Evolutionary conservation across 805 yeast genomes (phyloP), one percentile per base, ranked within the genome.

Genomic region (Lachancea dasiensis): DNA sequence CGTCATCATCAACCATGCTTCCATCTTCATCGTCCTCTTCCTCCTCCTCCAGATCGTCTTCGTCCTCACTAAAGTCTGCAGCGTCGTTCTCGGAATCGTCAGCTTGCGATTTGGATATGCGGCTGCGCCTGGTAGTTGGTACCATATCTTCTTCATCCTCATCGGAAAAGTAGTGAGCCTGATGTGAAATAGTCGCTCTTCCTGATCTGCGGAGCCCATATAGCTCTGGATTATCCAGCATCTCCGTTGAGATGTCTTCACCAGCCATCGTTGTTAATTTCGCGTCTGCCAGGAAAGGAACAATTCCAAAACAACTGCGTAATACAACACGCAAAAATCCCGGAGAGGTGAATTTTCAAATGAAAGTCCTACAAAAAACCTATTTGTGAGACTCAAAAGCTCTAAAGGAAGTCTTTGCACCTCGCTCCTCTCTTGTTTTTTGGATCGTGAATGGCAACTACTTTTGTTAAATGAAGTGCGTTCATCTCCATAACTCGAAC

Each of bases 131-230:
- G 28, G 48, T 45, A 9, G 47, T 34, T 17, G 43, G 40, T 15
- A 34, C 36, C 9, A 47, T 52, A 15, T 52, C 56, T 3, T 56
- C 63, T 13, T 57, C 62, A 16, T 62, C 65, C 16, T 55, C 60
- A 14, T 51, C 58, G 5, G 49, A 53, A 20, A 31, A 52, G 53
- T 16, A 52, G 54, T 14, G 46, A 41, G 48, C 46, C 33, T 41
- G 43, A 34, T 41, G 48, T 23, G 51, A 61, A 3, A 62, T 49
- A 43, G 78, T 67, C 7, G 81, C 76, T 51, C 92, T 68, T 29
- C 78, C 77, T 4, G 89, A 80, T 48, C 94, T 71, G 61, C 95
- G 74, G 38, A 84, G 67, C 1, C 95, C 95, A 50, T 84, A 84
- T n/a, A 84, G 67, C 54, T 82, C 94, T 1, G 95, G 94, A 56